Base-by-base conservation (phyloP, 2,329 filamentous ascomycete genomes). In the Coniochaeta sp. region DNA sequence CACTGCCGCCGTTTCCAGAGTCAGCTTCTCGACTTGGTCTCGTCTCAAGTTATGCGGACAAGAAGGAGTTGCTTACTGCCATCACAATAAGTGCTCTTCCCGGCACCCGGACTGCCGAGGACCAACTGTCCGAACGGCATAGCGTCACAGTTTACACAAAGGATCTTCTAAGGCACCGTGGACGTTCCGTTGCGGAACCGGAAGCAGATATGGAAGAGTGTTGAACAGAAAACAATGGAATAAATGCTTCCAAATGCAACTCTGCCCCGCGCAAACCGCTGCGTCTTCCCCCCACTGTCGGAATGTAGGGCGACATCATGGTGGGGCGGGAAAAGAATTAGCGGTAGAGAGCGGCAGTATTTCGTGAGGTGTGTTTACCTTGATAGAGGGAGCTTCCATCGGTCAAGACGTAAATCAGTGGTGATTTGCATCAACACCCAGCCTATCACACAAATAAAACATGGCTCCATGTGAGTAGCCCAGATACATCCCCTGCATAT, bases 11-110 rank as follows among this genome's bases (percentile, higher is more conserved):
- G 4, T 28, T 14, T 47, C 3, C 6, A 19, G 16, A n/a, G 26
- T 56, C 28, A 47, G 55, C 42, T 22, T n/a, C n/a, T 12, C 9
- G n/a, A 52, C 26, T 28, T 12, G n/a, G 7, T 26, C 22, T 52
- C 40, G 56, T 32, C 26, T 17, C 9, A 9, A 14, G 26, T n/a
- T 5, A 40, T 19, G 16, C 14, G 5, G n/a, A 10, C 28, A 55
- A 55, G 28, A 19, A 57, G n/a, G 34, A 36, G 34, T 9, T 8
- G 71, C 85, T 73, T 74, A 88, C 86, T 96, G 71, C 95, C 95
- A 86, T 98, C 91, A 80, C 93, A 98, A 73, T 96, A 97, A 8
- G 95, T 99, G 65, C 92, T 97, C 78, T 99, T 99, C 62, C 95
- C 95, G 32, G 92, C 87, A 69, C 95, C 95, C 7, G 95, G 95